Evolutionary conservation across 139 green algal species (phyloP).

Genomic region (Chlorella ohadii): DNA sequence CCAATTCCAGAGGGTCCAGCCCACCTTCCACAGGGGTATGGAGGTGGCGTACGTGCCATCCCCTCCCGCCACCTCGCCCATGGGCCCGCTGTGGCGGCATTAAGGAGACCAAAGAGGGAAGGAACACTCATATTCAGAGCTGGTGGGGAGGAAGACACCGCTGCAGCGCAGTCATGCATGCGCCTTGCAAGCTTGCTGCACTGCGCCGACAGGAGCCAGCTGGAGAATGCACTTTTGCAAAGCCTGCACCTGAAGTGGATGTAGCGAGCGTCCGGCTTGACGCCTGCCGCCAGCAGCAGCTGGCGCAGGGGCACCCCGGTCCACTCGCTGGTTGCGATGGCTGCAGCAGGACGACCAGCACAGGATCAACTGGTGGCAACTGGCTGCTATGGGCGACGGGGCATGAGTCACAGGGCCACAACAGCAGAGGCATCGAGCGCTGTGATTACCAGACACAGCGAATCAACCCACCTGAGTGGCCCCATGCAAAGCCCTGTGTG

Average conservation of each 20-base stretch:
- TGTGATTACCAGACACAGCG: not conserved
- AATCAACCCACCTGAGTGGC: not conserved
- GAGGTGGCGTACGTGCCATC: not conserved
- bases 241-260: not conserved
- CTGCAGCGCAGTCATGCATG: no score
- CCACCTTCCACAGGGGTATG: not conserved
- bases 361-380: not conserved
- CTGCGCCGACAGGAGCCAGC: no score
- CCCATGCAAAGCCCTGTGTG: constrained; percentile 5
- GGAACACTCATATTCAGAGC: no score
- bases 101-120: not conserved
- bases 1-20: no score
- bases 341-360: not conserved
- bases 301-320: not conserved
- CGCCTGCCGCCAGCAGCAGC: not conserved
- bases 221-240: no score
- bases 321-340: constrained; percentile 9
- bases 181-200: no score
- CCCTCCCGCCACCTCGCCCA: not conserved
- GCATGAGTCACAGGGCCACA: no score
- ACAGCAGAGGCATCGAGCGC: not conserved
- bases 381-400: no score
- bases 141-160: no score
- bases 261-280: not conserved
- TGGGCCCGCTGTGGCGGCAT: not conserved